Percentiles rank a stretch among this genome's conserved stretches.
Evolutionary conservation across 441 rosid species (phyloP).

Genomic region (Euphorbia schlechtendalii): DNA sequence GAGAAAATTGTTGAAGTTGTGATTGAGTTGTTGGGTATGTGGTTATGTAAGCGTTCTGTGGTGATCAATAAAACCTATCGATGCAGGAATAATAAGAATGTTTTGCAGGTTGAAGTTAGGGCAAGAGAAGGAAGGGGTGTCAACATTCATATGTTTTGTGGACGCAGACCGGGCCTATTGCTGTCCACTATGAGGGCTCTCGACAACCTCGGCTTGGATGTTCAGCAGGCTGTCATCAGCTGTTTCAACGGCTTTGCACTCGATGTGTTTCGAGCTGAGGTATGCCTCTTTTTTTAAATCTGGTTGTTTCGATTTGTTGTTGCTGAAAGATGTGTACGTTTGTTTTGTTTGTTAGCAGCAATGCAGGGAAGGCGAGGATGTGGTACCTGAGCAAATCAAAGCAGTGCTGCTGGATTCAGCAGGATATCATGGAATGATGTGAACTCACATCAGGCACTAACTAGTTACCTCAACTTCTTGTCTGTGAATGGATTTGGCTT

Average conservation of each 20-base stretch:
- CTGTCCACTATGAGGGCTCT: constrained; percentile 52
- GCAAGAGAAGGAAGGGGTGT: constrained; percentile 73
- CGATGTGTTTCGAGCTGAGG: constrained; percentile 66
- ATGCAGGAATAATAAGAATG: not conserved
- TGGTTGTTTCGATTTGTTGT: not conserved
- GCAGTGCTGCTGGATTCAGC: constrained; percentile 71
- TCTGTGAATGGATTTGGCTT: too few species aligned
- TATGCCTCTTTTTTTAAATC: constrained; percentile 12
- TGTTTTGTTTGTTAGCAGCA: constrained; percentile 30
- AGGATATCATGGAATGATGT: constrained; percentile 48
- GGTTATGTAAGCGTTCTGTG: too few species aligned
- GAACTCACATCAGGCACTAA: constrained; percentile 1
- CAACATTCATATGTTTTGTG: constrained; percentile 69
- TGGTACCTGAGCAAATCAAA: constrained; percentile 58
- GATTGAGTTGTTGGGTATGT: too few species aligned
- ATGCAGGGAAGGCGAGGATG: constrained; percentile 52
- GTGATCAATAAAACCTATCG: not conserved
- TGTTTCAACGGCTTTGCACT: constrained; percentile 66
- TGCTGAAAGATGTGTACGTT: not conserved
- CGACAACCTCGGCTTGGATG: constrained; percentile 55
- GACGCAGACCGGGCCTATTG: constrained; percentile 49
- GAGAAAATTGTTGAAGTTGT: not conserved
- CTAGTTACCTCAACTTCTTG: too few species aligned
- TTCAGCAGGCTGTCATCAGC: constrained; percentile 64
- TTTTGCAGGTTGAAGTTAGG: too few species aligned